Conservation (phyloP, 2,329 filamentous ascomycete genomes). For the Chaetomium olivaceum region DNA sequence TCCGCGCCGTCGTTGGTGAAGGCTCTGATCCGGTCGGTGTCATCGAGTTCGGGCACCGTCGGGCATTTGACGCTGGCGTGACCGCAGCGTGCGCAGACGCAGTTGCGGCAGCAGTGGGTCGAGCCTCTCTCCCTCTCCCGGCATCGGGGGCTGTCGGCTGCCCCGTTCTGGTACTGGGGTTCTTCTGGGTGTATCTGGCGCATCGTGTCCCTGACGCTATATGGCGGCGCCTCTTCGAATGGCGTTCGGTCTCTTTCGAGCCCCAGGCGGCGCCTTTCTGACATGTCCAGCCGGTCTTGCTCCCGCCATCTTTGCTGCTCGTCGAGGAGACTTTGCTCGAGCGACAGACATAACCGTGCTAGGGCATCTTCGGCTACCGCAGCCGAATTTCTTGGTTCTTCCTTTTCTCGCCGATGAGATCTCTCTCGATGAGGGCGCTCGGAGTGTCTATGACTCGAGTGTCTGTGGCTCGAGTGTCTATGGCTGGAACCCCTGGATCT, state of each 20-base stretch:
- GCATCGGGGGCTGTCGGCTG: constrained; percentile 6
- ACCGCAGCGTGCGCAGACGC: constrained; percentile 13
- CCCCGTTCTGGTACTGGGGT: not conserved
- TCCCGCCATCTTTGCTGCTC: constrained; percentile 15
- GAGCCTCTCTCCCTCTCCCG: not conserved
- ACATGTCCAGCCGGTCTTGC: constrained; percentile 10
- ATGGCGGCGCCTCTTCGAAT: constrained; percentile 14
- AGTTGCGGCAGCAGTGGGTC: constrained; percentile 4
- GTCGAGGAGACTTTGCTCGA: constrained; percentile 19
- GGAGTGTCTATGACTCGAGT: not conserved
- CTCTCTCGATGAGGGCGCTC: not conserved
- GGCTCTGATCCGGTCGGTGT: not conserved
- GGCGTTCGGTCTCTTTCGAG: not conserved
- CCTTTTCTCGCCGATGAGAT: constrained; percentile 2
- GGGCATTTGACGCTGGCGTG: not conserved
- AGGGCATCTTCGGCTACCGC: constrained; percentile 15
- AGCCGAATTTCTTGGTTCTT: not conserved
- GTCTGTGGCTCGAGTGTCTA: not conserved
- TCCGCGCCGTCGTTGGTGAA: constrained; percentile 6
- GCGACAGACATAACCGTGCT: constrained; percentile 14
- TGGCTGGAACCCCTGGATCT: constrained; percentile 10
- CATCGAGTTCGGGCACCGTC: constrained; percentile 19
- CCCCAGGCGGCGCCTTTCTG: not conserved
- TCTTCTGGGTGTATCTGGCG: not conserved
- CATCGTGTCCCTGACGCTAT: not conserved